Evolutionary conservation across 2,329 filamentous ascomycete species (phyloP).

Genomic region (Aspergillus jensenii): DNA sequence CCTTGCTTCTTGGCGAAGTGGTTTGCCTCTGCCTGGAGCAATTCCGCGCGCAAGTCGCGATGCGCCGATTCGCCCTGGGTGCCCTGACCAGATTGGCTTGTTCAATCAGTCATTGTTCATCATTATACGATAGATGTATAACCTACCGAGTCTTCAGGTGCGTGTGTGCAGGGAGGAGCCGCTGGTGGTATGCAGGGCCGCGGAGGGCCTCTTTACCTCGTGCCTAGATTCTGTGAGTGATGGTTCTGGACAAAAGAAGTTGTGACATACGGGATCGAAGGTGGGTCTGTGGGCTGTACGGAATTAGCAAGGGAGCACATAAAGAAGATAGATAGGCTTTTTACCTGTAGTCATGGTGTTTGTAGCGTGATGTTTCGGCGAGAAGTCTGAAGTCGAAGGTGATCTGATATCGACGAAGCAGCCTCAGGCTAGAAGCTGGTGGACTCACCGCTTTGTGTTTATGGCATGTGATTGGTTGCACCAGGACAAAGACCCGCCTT

Average conservation of each 20-base stretch:
- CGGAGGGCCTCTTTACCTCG: conserved; percentile 92
- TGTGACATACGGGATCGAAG: conserved; percentile 76
- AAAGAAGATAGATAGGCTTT: neutral
- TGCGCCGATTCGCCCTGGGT: conserved; percentile 68
- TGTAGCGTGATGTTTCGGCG: conserved; percentile 3
- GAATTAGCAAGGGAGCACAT: conserved; percentile 13
- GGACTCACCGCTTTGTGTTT: conserved; percentile 6
- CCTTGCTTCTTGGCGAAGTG: conserved; percentile 85
- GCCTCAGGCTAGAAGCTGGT: conserved; percentile 15
- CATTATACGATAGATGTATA: neutral
- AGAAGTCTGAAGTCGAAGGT: neutral
- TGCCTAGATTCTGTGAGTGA: conserved; percentile 55
- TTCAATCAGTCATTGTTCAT: conserved; percentile 18
- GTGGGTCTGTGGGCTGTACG: conserved; percentile 74
- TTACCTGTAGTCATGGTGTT: conserved; percentile 45
- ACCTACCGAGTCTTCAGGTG: conserved; percentile 79
- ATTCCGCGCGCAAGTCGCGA: conserved; percentile 84
- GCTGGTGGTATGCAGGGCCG: conserved; percentile 93
- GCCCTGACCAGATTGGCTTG: conserved; percentile 81
- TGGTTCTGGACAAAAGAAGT: conserved; percentile 23
- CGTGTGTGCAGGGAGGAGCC: conserved; percentile 89
- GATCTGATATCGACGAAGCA: neutral
- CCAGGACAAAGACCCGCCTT: conserved; percentile 11
- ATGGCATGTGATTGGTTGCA: conserved; percentile 9
- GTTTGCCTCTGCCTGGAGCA: conserved; percentile 81